Evolutionary conservation across 345 rosid species (phyloP), one percentile per base, ranked within the genome.

Genomic region (Balakata baccata): DNA sequence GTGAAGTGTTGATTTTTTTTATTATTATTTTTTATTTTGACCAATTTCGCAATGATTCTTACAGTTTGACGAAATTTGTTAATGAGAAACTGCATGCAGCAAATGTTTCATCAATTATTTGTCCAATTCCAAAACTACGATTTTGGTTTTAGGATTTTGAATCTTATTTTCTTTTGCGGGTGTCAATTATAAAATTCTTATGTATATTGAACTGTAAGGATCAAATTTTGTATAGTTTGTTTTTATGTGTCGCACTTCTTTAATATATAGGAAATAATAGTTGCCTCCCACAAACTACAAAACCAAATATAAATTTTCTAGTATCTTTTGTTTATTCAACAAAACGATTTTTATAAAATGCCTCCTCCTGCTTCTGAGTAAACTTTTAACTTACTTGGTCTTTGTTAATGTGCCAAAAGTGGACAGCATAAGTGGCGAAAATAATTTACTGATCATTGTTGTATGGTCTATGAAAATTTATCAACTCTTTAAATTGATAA

Each of bases 401-500:
- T 13, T 37, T 62, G 46, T 25, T 25, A 37, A 7, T 7, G 46
- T 34, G 12, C 37, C 46, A 17, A 37, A 37, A 62, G 5, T n/a
- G 0, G 23, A 37, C 34, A 29, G 4, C 17, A 62, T 62, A 12
- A 18, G 7, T 41, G 34, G 34, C 34, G 34, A 29, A 29, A 29
- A 29, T 29, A 29, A 29, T 29, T 29, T 29, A 29, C 34, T 29
- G 34, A 29, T 29, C 34, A 1, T 29, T 29, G 34, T 29, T 29
- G 34, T 7, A 12, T 18, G 50, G n/a, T 17, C 25, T 25, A 71
- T 17, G 12, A 10, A 37, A 18, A 37, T 46, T 20, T 43, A 6
- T 52, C 47, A 4, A 22, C 16, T 39, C 39, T 68, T 67, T 74
- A 45, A 18, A 39, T 78, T 61, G 59, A 41, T 54, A 45, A 37